A percentile compares a stretch with the other conserved stretches of the same genome.
phyloP scores from a whole-genome alignment of 805 yeast genomes.

The Candida coquimbonensis region DNA sequence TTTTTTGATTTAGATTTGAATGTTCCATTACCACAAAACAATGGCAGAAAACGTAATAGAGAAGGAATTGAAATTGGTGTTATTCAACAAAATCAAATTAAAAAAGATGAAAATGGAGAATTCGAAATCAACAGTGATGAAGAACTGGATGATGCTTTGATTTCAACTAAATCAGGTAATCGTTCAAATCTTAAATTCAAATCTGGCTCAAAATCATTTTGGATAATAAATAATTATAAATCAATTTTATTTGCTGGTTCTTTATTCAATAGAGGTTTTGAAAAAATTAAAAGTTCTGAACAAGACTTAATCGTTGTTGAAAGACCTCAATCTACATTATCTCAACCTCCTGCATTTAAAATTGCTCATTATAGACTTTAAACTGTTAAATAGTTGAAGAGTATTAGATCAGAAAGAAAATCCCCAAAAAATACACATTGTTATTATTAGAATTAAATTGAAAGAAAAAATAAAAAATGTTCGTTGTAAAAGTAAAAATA shows the following conservation, averaged over 20 bases:
- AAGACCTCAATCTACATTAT: slow-evolving; percentile 55
- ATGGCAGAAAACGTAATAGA: slow-evolving; percentile 32
- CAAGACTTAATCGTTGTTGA: slow-evolving; percentile 66
- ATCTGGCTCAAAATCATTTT: slow-evolving; percentile 43
- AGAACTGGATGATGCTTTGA: slow-evolving; percentile 22
- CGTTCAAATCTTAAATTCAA: no score
- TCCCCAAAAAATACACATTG: neutral
- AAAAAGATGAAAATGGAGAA: slow-evolving; percentile 21
- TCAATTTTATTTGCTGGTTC: slow-evolving; percentile 58
- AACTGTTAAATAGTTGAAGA: neutral
- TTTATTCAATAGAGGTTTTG: slow-evolving; percentile 31
- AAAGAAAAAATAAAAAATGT: no score
- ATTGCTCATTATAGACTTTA: slow-evolving; percentile 47
- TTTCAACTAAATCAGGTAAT: slow-evolving; percentile 1
- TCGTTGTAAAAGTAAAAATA: neutral
- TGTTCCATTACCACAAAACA: slow-evolving; percentile 36
- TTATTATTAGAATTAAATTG: no score
- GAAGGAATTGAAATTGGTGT: slow-evolving; percentile 37
- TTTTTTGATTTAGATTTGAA: slow-evolving; percentile 60
- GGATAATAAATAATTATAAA: slow-evolving; percentile 70
- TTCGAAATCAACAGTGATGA: slow-evolving; percentile 14
- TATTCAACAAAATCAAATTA: slow-evolving; percentile 26
- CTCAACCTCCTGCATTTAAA: slow-evolving; percentile 59
- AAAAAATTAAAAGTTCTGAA: neutral
- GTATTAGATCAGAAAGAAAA: neutral